Base-by-base conservation (phyloP, 495 filamentous ascomycete species). In the Hypoxylon fragiforme region DNA sequence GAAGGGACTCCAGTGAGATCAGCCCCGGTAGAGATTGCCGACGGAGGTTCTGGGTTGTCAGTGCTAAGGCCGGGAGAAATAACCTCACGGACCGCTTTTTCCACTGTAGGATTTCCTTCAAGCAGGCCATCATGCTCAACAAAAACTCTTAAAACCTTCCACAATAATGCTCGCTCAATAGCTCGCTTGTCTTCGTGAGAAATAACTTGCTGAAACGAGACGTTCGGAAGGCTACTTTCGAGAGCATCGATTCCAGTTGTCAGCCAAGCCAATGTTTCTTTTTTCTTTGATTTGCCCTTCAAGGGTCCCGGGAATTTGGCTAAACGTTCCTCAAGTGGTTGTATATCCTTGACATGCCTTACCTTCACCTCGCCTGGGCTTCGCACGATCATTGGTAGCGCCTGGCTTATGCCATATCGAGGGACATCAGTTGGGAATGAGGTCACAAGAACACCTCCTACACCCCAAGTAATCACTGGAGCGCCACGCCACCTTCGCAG, bases 351-450 rank as follows among this genome's bases (percentile, higher is more conserved):
- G 46, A 87, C 72, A 56, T 80, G 84, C 50, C 80, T 78, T 7
- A 91, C 68, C 60, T 87, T 92, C 24, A 96, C 83, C 63, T 95
- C 89, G 0, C 95, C 95, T 28, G 90, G 88, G 44, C 79, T 89
- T 40, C 91, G 85, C 58, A 91, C 86, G 45, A 96, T 86, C 76
- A 86, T 85, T 0, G 95, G 91, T 6, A 77, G 65, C 20, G 74
- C 75, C 49, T 85, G 81, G 36, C 84, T 90, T 43, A 86, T 83
- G 38, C 82, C 82, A 70, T 97, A 97, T 19, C 92, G 82, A 7
- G 91, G 94, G 24, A 92, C 83, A 51, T 95, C 85, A 54, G 87
- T 89, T 0, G 95, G 95, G 62, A 97, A 97, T 60, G 84, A 91
- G 3, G 89, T 88, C 21, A 92, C 80, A 18, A 96, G 71, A 2